Conservation (phyloP, 2,329 filamentous ascomycete species). For the Hymenoscyphus repandus region DNA sequence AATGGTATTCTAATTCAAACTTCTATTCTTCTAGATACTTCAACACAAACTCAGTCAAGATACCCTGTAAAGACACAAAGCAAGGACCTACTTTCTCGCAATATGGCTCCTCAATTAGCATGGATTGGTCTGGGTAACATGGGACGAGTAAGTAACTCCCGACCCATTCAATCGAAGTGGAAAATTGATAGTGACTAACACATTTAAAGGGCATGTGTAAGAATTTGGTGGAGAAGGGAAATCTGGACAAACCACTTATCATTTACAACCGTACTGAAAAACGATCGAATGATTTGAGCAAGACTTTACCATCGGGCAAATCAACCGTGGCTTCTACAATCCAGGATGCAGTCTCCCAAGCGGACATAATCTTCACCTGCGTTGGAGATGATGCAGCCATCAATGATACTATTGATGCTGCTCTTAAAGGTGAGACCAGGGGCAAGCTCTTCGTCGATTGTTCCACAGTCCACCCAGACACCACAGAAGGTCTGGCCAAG, state of each 20-base stretch:
- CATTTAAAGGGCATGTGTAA: slow-evolving; percentile 62
- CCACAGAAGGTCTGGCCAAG: slow-evolving; percentile 61
- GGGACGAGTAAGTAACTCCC: slow-evolving; percentile 59
- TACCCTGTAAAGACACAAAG: no score
- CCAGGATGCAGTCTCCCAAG: slow-evolving; percentile 57
- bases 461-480: slow-evolving; percentile 82
- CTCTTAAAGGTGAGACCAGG: slow-evolving; percentile 50
- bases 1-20: no score
- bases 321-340: slow-evolving; percentile 60
- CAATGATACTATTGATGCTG: slow-evolving; percentile 51
- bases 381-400: slow-evolving; percentile 74
- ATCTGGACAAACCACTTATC: slow-evolving; percentile 64
- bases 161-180: background rate
- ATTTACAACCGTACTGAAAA: slow-evolving; percentile 74
- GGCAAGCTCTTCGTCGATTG: slow-evolving; percentile 82
- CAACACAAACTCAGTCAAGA: no score
- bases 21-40: no score
- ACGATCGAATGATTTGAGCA: slow-evolving; percentile 58
- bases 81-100: slow-evolving; percentile 6
- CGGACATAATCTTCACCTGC: slow-evolving; percentile 79
- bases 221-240: slow-evolving; percentile 75
- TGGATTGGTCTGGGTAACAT: slow-evolving; percentile 88
- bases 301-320: slow-evolving; percentile 54
- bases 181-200: background rate
- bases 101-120: slow-evolving; percentile 57